Base-by-base conservation (phyloP, 2,329 filamentous ascomycete genomes). In the Lecanoromycetidae sp. region DNA sequence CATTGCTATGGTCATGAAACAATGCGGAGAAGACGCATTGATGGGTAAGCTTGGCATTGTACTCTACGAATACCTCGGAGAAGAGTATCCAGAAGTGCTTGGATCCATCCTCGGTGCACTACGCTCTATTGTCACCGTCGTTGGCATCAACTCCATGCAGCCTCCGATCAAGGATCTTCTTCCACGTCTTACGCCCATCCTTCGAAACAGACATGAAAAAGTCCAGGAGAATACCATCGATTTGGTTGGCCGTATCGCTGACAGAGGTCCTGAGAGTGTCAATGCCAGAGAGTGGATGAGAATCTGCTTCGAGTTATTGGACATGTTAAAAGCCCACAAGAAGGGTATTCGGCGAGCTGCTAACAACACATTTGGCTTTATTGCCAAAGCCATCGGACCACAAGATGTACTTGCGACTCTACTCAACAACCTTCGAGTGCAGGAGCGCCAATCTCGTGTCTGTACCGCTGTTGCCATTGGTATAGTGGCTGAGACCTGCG, bases 301-400 rank as follows among this genome's bases (percentile, higher is more conserved):
- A 63, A 98, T 98, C 63, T 98, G 91, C 69, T 98, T 98, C 66
- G 91, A 98, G 70, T 73, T 98, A 45, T 79, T 98, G 25, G 91
- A 98, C 67, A 98, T 98, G 91, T 77, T 98, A 59, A 98, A 98
- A 68, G 91, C 91, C 5, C 91, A 98, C 73, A 98, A 98, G 70
- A 98, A 98, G 75, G 93, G 91, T 55, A 98, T 98, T 57, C 84
- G 91, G 55, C 83, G 91, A 65, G 91, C 91, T 19, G 93, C 91
- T 57, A 98, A 98, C 77, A 98, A 98, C 71, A 98, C 91, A 0
- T 98, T 98, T 59, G 91, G 91, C 64, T 98, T 95, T 75, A 98
- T 98, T 60, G 91, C 91, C 62, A 98, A 98, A 69, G 91, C 91
- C 51, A 98, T 98, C 58, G 91, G 91, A 56, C 91, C 91, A 10